Conservation (phyloP, 2,329 filamentous ascomycete genomes). For the Aureobasidium uvarum region DNA sequence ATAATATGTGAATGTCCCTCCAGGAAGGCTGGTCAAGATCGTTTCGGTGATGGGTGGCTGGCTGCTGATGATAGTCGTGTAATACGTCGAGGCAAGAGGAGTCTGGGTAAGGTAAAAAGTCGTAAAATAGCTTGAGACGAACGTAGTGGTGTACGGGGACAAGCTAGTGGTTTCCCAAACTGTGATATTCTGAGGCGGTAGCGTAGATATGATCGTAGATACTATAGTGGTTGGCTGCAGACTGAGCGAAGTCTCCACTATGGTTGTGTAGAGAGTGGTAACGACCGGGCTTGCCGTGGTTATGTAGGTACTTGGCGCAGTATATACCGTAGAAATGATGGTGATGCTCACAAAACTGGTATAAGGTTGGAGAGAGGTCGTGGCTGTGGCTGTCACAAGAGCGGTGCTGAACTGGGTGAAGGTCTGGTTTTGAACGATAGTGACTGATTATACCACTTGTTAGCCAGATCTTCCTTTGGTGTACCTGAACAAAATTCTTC, state of each 20-base stretch:
- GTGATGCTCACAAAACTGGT: background rate
- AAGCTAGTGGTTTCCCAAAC: background rate
- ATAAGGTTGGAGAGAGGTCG: constrained; percentile 5
- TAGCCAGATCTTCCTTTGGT: background rate
- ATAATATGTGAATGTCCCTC: background rate
- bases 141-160: constrained; percentile 12
- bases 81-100: background rate
- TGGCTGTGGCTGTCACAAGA: background rate
- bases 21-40: background rate
- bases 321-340: constrained; percentile 1
- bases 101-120: background rate
- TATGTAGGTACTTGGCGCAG: background rate
- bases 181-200: background rate
- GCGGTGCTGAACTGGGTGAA: constrained; percentile 4
- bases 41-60: background rate
- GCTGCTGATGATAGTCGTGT: constrained; percentile 9
- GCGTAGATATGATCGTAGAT: background rate
- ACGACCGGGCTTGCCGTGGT: constrained; percentile 3
- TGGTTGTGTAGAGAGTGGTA: background rate
- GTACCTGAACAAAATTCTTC: background rate
- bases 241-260: background rate
- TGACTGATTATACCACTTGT: background rate
- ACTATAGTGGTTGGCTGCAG: constrained; percentile 11
- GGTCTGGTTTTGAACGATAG: background rate
- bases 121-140: constrained; percentile 6